Conservation (phyloP, 106 monocot species). For the Allium cepa region DNA sequence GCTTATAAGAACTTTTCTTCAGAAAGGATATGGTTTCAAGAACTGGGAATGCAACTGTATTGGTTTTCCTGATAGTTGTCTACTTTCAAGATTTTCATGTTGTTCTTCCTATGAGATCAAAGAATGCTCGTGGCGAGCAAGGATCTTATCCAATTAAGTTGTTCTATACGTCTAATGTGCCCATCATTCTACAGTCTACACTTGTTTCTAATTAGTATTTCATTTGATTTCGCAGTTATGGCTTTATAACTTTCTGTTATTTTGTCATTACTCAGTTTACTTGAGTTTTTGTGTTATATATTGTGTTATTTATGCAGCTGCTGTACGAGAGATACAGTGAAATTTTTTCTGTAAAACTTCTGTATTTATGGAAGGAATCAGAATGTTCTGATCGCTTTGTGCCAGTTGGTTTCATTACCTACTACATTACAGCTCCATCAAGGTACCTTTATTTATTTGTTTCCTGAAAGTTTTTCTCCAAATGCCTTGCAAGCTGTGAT, state of each 20-base stretch:
- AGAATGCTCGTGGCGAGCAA: conserved; percentile 40
- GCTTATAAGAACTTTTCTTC: conserved; percentile 19
- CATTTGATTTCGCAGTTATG: conserved; percentile 25
- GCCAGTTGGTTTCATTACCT: conserved; percentile 40
- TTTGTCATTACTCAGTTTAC: not conserved
- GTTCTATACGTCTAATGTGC: conserved; percentile 48
- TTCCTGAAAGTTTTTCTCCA: too few species aligned
- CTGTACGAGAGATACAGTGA: conserved; percentile 35
- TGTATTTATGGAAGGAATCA: conserved; percentile 46
- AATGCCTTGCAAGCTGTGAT: too few species aligned
- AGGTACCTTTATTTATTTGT: conserved; percentile 7
- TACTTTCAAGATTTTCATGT: conserved; percentile 45
- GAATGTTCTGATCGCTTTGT: conserved; percentile 38
- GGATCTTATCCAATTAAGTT: conserved; percentile 44
- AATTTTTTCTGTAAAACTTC: conserved; percentile 40
- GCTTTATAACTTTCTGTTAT: not conserved
- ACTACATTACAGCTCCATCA: conserved; percentile 45
- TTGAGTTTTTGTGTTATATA: not conserved
- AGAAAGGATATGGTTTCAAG: conserved; percentile 22
- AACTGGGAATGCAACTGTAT: conserved; percentile 36
- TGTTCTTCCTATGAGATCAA: conserved; percentile 43
- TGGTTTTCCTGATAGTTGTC: conserved; percentile 40
- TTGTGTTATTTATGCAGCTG: conserved; percentile 21
- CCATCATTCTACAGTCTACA: conserved; percentile 38
- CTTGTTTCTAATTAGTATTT: conserved; percentile 48